These are phyloP conservation scores for Phytophthora megakarya DNA, from an alignment of 352 stramenopile species.

Conservation along the genomic window DNA sequence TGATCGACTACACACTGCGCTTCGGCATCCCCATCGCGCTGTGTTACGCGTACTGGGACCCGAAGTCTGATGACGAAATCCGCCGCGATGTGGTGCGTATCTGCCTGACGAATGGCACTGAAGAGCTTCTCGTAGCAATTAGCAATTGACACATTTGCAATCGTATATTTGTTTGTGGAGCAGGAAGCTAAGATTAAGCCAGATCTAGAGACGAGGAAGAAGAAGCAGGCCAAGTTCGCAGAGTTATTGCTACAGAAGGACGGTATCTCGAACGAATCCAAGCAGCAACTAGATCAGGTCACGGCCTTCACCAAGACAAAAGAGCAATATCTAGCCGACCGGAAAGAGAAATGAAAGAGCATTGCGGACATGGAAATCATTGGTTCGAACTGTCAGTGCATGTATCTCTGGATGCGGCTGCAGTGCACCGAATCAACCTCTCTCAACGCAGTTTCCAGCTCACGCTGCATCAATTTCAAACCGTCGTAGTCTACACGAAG, in stretches of 20 bases:
- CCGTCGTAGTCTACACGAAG: conserved; percentile 68
- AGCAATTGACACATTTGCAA: too few relatives aligned
- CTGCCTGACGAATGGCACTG: too few relatives aligned
- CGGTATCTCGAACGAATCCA: conserved; percentile 57
- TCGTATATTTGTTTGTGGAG: background rate
- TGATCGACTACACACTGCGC: conserved; percentile 76
- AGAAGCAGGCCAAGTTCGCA: conserved; percentile 76
- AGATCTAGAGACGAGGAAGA: conserved; percentile 58
- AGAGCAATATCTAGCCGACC: conserved; percentile 36
- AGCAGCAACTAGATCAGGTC: conserved; percentile 79
- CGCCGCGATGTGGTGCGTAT: conserved; percentile 77
- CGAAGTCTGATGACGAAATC: conserved; percentile 76
- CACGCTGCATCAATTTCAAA: conserved; percentile 64
- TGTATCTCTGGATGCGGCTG: conserved; percentile 77
- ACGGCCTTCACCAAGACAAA: conserved; percentile 70
- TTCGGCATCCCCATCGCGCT: conserved; percentile 75
- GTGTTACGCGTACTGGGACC: conserved; percentile 74
- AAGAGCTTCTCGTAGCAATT: too few relatives aligned
- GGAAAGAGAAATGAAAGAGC: conserved; percentile 27
- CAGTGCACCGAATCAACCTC: conserved; percentile 72
- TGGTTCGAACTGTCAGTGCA: conserved; percentile 45
- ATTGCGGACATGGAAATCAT: background rate
- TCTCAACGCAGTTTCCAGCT: conserved; percentile 70
- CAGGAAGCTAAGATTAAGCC: conserved; percentile 76
- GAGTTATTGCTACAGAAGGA: conserved; percentile 70